A percentile compares a stretch with the other conserved stretches of the same genome.
Evolutionary conservation across 306 rosid species (phyloP).

Genomic region (Cicer judaicum): DNA sequence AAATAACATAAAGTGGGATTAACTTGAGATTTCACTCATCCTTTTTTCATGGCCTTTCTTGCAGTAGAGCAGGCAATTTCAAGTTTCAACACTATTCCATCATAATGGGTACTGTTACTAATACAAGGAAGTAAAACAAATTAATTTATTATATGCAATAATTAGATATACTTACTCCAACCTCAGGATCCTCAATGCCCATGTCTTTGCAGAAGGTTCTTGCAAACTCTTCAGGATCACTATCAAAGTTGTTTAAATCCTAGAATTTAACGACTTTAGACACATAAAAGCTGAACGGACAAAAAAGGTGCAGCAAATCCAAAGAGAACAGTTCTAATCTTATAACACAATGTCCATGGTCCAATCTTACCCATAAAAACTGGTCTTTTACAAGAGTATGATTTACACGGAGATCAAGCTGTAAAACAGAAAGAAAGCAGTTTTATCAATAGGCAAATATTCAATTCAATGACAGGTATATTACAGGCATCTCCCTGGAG

Average conservation of each 20-base stretch:
- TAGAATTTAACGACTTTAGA: slow-evolving; percentile 45
- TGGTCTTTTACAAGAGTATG: slow-evolving; percentile 88
- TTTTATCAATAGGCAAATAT: not conserved
- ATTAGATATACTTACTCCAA: slow-evolving; percentile 72
- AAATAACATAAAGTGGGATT: not conserved
- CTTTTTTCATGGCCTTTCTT: slow-evolving; percentile 4
- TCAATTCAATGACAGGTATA: not conserved
- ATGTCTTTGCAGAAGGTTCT: slow-evolving; percentile 81
- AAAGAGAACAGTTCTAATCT: slow-evolving; percentile 24
- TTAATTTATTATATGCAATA: slow-evolving; percentile 17
- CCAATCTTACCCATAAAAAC: slow-evolving; percentile 85
- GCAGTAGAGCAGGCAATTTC: slow-evolving; percentile 14
- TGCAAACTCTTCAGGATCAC: slow-evolving; percentile 96
- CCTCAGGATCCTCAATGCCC: slow-evolving; percentile 91
- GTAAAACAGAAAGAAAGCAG: slow-evolving; percentile 33
- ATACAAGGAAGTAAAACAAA: not conserved
- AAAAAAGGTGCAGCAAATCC: not conserved
- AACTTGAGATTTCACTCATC: slow-evolving; percentile 12
- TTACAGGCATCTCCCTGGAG: not conserved
- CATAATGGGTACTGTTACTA: not conserved
- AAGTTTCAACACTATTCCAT: slow-evolving; percentile 7
- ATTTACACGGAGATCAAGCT: slow-evolving; percentile 96
- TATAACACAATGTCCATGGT: not conserved
- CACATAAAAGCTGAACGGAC: slow-evolving; percentile 28
- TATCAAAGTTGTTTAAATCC: slow-evolving; percentile 95